Conservation (phyloP, 257 asterid genomes). For the Scutellaria barbata region DNA sequence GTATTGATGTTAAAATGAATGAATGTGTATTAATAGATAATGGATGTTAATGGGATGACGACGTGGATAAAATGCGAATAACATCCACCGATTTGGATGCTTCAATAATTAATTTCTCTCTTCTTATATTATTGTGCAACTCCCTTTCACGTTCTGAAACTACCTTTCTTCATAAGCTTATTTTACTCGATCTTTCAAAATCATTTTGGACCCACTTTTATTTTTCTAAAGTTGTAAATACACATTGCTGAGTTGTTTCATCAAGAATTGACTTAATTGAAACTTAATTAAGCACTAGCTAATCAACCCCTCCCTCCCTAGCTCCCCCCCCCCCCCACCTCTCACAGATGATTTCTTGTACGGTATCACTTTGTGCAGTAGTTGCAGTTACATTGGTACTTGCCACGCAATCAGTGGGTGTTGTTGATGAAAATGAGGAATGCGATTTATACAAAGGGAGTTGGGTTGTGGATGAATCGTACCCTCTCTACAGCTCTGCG, state of each 20-base stretch:
- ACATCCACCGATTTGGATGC: too few species aligned
- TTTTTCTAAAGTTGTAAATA: not conserved
- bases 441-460: slow-evolving; percentile 58
- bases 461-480: slow-evolving; percentile 55
- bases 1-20: too few species aligned
- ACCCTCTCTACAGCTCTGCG: slow-evolving; percentile 48
- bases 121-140: too few species aligned
- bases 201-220: not conserved
- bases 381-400: slow-evolving; percentile 26
- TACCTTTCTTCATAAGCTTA: not conserved
- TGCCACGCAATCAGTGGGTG: not conserved
- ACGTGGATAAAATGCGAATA: too few species aligned
- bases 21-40: too few species aligned
- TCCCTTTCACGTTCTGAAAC: not conserved
- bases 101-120: too few species aligned
- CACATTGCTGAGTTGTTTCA: too few species aligned
- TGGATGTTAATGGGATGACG: too few species aligned
- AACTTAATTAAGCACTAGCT: slow-evolving; percentile 2
- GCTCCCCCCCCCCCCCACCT: not conserved
- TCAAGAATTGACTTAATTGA: not conserved
- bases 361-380: slow-evolving; percentile 11
- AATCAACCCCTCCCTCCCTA: not conserved
- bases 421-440: not conserved
- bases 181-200: not conserved
- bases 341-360: not conserved